Base-by-base conservation (phyloP, 495 filamentous ascomycete genomes). In the Hyaloscypha bicolor region DNA sequence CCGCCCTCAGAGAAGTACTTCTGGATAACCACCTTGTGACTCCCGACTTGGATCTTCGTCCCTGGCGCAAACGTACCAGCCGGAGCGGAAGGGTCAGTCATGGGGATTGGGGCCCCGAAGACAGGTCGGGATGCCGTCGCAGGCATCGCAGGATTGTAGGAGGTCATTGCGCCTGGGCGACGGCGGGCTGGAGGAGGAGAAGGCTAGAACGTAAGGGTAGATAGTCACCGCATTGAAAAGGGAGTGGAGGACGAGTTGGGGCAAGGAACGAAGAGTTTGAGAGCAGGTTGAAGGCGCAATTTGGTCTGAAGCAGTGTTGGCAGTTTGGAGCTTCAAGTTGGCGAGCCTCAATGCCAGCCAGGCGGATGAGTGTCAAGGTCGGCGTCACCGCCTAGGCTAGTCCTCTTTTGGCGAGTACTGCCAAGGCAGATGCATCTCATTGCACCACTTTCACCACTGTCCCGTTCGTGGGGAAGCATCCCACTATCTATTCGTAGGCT, bases 1-100 rank as follows among this genome's bases (percentile, higher is more conserved):
- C 95, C 95, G 67, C 96, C 95, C 83, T 99, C 95, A 52, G 95
- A 98, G 35, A 99, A 88, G 81, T 99, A 99, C 77, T 94, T 96
- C 74, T 97, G 95, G 63, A 99, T 94, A n/a, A 94, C 84, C 32
- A 97, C 96, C 67, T 93, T 88, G 77, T 98, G 96, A 67, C 84
- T 86, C 73, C 95, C 95, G 39, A 97, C 93, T 72, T 97, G 93
- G 74, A 99, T 93, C 80, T 97, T 96, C 67, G 95, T 99, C 9
- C 94, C 94, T 19, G 96, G 89, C 42, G 88, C 80, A 75, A 99
- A 97, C 48, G 96, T 98, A 62, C 95, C 95, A 51, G 90, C 86
- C 22, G 94, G 95, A 52, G 88, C 81, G 9, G 85, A 75, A 58
- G 80, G 78, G 42, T 77, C 73, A 53, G 79, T 76, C 66, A 79